These are phyloP conservation scores for Saccharomycopsis hybrid DNA, from an alignment of 1,139 yeast genomes.

Conservation along the genomic window DNA sequence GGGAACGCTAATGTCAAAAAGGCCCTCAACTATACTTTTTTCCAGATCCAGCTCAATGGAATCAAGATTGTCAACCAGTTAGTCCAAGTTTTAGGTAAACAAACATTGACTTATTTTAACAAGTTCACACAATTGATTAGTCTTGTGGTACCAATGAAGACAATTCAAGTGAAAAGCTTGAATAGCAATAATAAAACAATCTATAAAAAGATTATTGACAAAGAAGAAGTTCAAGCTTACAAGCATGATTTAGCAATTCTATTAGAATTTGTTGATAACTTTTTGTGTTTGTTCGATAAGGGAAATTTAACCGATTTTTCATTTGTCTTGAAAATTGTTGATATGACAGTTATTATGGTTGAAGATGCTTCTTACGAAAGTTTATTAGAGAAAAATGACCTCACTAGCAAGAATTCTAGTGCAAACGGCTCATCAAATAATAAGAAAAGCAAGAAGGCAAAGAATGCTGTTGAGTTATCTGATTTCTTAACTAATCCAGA, in stretches of 20 bases:
- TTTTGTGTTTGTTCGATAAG: slow-evolving; percentile 5
- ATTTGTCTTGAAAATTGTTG: slow-evolving; percentile 31
- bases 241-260: slow-evolving; percentile 2
- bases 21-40: slow-evolving; percentile 38
- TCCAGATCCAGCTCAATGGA: slow-evolving; percentile 35
- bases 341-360: slow-evolving; percentile 29
- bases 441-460: slow-evolving; percentile 39
- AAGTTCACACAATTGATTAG: slow-evolving; percentile 5
- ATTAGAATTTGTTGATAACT: slow-evolving; percentile 1
- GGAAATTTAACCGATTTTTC: slow-evolving; percentile 16
- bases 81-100: slow-evolving; percentile 3
- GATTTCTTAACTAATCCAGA: slow-evolving; percentile 68
- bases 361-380: slow-evolving; percentile 29
- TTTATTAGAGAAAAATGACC: slow-evolving; percentile 23
- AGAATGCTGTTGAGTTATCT: slow-evolving; percentile 46
- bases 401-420: too few species aligned
- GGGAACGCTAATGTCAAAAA: slow-evolving; percentile 36
- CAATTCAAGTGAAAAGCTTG: slow-evolving; percentile 7
- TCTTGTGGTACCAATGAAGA: slow-evolving; percentile 9
- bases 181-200: slow-evolving; percentile 4
- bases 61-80: slow-evolving; percentile 7
- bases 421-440: slow-evolving; percentile 24
- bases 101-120: slow-evolving; percentile 5
- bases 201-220: slow-evolving; percentile 9
- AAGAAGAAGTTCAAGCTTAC: neutral